Conservation (phyloP, 257 asterid species). For the Linderniella brevidens region DNA sequence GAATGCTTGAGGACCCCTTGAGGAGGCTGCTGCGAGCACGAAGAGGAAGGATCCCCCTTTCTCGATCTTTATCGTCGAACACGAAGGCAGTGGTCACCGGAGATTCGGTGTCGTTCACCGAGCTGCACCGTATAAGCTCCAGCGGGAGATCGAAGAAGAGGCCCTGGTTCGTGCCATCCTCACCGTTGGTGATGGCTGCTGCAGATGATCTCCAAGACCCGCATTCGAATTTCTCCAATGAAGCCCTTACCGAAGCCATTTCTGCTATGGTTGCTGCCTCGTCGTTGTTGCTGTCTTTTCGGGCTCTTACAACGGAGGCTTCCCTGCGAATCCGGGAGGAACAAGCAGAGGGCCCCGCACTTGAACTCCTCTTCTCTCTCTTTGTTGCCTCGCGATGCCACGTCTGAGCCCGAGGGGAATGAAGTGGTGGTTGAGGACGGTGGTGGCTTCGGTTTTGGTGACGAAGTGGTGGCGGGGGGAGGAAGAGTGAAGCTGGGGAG, state of each 20-base stretch:
- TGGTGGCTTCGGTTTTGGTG: constrained; percentile 12
- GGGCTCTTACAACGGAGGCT: constrained; percentile 13
- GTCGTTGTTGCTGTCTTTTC: constrained; percentile 10
- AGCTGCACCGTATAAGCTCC: constrained; percentile 46
- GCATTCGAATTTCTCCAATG: constrained; percentile 73
- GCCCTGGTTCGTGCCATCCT: constrained; percentile 14
- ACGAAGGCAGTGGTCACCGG: constrained; percentile 55
- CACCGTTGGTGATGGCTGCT: constrained; percentile 15
- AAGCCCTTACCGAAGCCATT: constrained; percentile 37
- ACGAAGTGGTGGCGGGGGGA: constrained; percentile 21
- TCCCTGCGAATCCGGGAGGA: constrained; percentile 50
- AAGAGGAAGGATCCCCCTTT: not conserved
- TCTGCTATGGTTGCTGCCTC: not conserved
- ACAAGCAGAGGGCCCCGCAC: constrained; percentile 57
- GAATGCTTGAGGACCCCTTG: constrained; percentile 47
- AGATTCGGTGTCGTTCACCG: constrained; percentile 29
- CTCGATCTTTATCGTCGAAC: constrained; percentile 25
- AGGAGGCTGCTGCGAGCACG: constrained; percentile 8
- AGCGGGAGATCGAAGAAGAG: constrained; percentile 72
- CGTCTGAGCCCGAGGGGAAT: constrained; percentile 1
- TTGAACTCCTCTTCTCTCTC: not conserved
- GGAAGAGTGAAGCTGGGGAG: constrained; percentile 40
- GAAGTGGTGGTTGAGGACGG: constrained; percentile 8
- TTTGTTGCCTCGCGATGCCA: constrained; percentile 2
- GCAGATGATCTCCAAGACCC: constrained; percentile 55